Conservation (phyloP, 2,329 filamentous ascomycete genomes). For the Talaromyces marneffei region DNA sequence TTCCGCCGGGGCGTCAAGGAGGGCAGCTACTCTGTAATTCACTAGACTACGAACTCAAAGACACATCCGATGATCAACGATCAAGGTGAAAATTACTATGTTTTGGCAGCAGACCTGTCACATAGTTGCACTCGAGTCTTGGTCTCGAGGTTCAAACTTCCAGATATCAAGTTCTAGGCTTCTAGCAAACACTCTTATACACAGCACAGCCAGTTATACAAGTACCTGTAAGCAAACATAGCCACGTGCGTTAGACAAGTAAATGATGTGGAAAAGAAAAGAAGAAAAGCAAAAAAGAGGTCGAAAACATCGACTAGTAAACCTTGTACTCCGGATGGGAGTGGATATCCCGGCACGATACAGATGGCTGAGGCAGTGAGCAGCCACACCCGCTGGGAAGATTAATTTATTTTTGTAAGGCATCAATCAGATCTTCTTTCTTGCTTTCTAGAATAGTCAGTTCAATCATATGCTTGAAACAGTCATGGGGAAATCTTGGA, state of each 20-base stretch:
- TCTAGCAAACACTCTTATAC: background rate
- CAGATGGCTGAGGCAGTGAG: background rate
- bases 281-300: background rate
- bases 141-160: background rate
- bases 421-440: background rate
- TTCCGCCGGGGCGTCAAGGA: background rate
- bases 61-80: slow-evolving; percentile 2
- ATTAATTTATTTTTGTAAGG: slow-evolving; percentile 1
- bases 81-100: background rate
- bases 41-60: background rate
- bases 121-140: background rate
- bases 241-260: slow-evolving; percentile 7
- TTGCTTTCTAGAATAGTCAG: background rate
- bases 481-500: background rate
- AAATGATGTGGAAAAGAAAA: background rate
- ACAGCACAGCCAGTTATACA: background rate
- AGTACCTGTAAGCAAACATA: background rate
- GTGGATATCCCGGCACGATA: background rate
- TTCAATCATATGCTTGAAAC: background rate
- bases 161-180: no score
- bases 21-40: background rate
- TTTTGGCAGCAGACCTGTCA: slow-evolving; percentile 4
- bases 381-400: background rate
- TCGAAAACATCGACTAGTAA: background rate
- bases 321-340: background rate